phyloP scores from a whole-genome alignment of 768 basidiomycete genomes.

The Solioccasus polychromus region DNA sequence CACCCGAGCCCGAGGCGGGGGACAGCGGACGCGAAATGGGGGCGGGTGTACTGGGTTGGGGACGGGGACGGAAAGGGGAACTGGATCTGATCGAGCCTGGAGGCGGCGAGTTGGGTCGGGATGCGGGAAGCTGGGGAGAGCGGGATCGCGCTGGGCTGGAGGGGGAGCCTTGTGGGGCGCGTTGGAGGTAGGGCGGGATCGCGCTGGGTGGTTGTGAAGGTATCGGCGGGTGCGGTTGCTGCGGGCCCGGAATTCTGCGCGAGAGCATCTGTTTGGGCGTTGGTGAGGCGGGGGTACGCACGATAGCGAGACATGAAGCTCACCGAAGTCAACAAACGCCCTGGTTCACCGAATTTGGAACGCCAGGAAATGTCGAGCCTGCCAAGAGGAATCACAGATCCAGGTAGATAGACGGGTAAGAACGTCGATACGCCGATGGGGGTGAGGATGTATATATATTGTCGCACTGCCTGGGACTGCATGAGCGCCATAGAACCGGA shows the following conservation, averaged over 20 bases:
- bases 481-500: conserved; percentile 66
- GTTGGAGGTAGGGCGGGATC: conserved; percentile 74
- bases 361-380: conserved; percentile 87
- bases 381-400: conserved; percentile 76
- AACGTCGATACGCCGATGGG: conserved; percentile 45
- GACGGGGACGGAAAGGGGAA: conserved; percentile 37
- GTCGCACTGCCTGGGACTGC: conserved; percentile 81
- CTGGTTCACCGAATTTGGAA: conserved; percentile 82
- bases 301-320: conserved; percentile 12
- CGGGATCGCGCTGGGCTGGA: conserved; percentile 48
- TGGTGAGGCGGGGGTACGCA: not conserved
- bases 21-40: conserved; percentile 30
- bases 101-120: conserved; percentile 59
- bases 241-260: conserved; percentile 64
- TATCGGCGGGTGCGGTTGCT: conserved; percentile 24
- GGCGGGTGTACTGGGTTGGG: conserved; percentile 29
- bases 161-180: conserved; percentile 37
- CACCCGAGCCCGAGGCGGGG: conserved; percentile 18
- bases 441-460: conserved; percentile 82
- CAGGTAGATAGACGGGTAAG: conserved; percentile 56
- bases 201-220: conserved; percentile 59
- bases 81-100: conserved; percentile 41
- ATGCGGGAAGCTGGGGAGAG: conserved; percentile 53
- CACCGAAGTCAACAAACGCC: conserved; percentile 80
- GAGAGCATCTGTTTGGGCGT: conserved; percentile 57